phyloP scores from a whole-genome alignment of 495 filamentous ascomycete genomes.

The Pyrenopolyporus hunteri region DNA sequence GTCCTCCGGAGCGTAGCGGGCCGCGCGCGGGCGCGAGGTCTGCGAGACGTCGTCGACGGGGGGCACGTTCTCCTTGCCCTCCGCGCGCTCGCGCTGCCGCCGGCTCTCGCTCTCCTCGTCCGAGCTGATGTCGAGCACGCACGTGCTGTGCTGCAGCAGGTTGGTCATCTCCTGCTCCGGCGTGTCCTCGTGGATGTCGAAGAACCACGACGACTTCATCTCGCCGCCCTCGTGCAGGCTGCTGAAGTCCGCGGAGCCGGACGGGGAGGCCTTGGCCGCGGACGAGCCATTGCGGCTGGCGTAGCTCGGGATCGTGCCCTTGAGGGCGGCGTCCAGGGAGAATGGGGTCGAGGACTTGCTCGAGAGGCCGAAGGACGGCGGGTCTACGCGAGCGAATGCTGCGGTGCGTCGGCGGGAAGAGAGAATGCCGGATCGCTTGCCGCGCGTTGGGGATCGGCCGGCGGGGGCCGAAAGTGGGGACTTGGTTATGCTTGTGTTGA shows the following conservation, averaged over 20 bases:
- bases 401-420: slow-evolving; percentile 62
- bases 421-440: slow-evolving; percentile 67
- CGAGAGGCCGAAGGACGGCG: slow-evolving; percentile 52
- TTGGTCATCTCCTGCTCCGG: slow-evolving; percentile 87
- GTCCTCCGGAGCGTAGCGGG: slow-evolving; percentile 33
- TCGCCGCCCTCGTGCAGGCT: slow-evolving; percentile 51
- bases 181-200: slow-evolving; percentile 94
- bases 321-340: slow-evolving; percentile 79
- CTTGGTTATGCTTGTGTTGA: slow-evolving; percentile 49
- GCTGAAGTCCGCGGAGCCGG: slow-evolving; percentile 17
- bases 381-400: slow-evolving; percentile 65
- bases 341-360: slow-evolving; percentile 62
- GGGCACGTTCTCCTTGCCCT: slow-evolving; percentile 89
- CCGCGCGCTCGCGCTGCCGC: slow-evolving; percentile 59
- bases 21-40: slow-evolving; percentile 46
- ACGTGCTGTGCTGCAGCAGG: slow-evolving; percentile 86
- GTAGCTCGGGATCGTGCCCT: slow-evolving; percentile 67
- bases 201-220: slow-evolving; percentile 76
- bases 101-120: slow-evolving; percentile 65
- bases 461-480: slow-evolving; percentile 60
- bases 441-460: slow-evolving; percentile 66
- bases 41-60: slow-evolving; percentile 66
- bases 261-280: slow-evolving; percentile 26
- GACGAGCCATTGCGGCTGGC: slow-evolving; percentile 41
- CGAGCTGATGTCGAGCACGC: slow-evolving; percentile 81